phyloP scores from a whole-genome alignment of 2,329 filamentous ascomycete species.

The Teratosphaeria gauchensis region DNA sequence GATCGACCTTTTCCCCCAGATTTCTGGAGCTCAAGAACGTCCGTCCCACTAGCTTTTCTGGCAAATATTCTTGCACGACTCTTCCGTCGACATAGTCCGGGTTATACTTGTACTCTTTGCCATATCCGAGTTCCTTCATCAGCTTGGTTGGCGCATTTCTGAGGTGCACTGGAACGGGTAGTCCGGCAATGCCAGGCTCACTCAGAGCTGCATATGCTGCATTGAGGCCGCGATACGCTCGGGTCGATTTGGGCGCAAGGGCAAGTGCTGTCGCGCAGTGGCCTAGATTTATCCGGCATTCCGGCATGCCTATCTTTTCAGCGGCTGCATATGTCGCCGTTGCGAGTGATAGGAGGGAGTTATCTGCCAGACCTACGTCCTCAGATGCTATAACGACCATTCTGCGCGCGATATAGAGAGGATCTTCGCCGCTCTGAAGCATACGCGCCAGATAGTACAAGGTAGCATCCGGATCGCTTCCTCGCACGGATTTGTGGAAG shows the following conservation, averaged over 20 bases:
- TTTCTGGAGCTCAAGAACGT: constrained; percentile 71
- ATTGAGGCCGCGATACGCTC: constrained; percentile 72
- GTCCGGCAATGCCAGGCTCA: constrained; percentile 70
- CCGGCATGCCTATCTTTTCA: constrained; percentile 90
- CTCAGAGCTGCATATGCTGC: constrained; percentile 69
- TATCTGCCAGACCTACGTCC: constrained; percentile 86
- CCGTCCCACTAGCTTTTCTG: constrained; percentile 60
- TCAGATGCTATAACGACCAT: constrained; percentile 94
- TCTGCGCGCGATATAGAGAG: constrained; percentile 80
- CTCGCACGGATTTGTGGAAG: constrained; percentile 91
- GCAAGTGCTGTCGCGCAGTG: constrained; percentile 77
- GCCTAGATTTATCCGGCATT: constrained; percentile 83
- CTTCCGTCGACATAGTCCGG: constrained; percentile 76
- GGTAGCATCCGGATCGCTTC: constrained; percentile 74
- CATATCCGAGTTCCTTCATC: constrained; percentile 89
- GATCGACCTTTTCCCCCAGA: constrained; percentile 69
- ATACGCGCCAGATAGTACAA: constrained; percentile 94
- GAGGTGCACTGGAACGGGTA: constrained; percentile 79
- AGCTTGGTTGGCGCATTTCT: constrained; percentile 84
- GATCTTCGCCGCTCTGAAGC: constrained; percentile 90
- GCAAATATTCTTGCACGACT: constrained; percentile 85
- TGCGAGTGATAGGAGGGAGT: constrained; percentile 69
- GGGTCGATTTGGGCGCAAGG: constrained; percentile 74
- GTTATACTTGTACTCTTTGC: constrained; percentile 91
- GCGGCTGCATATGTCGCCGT: constrained; percentile 78